Percentiles rank a stretch among this genome's conserved stretches.
Conservation (phyloP, 2,329 filamentous ascomycete species). For the Aspergillus aculeatus region DNA sequence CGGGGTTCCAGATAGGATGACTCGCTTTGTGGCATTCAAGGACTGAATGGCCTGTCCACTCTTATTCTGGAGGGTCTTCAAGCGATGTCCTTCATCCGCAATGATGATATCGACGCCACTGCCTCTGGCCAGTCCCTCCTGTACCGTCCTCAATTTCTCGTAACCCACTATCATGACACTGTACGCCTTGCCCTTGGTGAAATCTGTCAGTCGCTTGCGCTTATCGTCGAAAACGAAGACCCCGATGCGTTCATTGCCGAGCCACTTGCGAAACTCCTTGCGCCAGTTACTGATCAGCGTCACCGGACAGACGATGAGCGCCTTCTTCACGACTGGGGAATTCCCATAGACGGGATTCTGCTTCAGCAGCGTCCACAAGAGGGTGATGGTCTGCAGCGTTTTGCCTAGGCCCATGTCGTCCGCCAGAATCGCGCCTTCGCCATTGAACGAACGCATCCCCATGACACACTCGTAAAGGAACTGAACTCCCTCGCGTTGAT, state of each 20-base stretch:
- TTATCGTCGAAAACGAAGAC: slow-evolving; percentile 65
- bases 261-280: slow-evolving; percentile 71
- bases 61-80: slow-evolving; percentile 70
- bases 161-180: slow-evolving; percentile 73
- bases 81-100: slow-evolving; percentile 66
- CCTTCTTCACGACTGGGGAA: slow-evolving; percentile 64
- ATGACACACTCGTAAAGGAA: slow-evolving; percentile 76
- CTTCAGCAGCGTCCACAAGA: slow-evolving; percentile 71
- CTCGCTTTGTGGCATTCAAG: slow-evolving; percentile 59
- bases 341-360: slow-evolving; percentile 65
- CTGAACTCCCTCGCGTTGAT: slow-evolving; percentile 67
- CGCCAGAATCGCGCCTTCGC: slow-evolving; percentile 68
- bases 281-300: slow-evolving; percentile 72
- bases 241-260: slow-evolving; percentile 67
- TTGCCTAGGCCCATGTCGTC: slow-evolving; percentile 77
- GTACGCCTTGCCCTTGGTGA: slow-evolving; percentile 67
- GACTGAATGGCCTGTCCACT: slow-evolving; percentile 64
- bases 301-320: slow-evolving; percentile 70
- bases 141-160: slow-evolving; percentile 65
- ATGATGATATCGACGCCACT: slow-evolving; percentile 67
- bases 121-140: slow-evolving; percentile 64
- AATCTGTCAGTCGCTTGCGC: slow-evolving; percentile 62
- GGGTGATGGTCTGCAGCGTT: slow-evolving; percentile 68
- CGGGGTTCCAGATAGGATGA: slow-evolving; percentile 66
- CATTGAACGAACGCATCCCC: slow-evolving; percentile 65